phyloP scores from a whole-genome alignment of 2,329 filamentous ascomycete genomes.

The Cylindrodendrum hubeiense region DNA sequence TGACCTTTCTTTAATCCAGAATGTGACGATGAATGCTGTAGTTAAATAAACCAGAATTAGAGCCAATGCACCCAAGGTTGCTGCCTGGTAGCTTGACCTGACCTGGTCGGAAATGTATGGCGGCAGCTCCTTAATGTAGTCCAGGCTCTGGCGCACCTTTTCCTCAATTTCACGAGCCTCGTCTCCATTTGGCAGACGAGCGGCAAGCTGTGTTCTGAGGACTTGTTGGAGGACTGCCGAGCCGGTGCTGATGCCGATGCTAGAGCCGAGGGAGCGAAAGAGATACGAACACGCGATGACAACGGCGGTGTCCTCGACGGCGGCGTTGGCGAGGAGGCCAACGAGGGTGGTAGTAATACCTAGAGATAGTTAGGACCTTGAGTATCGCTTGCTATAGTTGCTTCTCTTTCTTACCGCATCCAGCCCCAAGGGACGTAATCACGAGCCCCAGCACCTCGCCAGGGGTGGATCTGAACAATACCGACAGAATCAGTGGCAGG shows the following conservation, averaged over 20 bases:
- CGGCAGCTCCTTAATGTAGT: conserved; percentile 75
- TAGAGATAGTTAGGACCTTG: conserved; percentile 38
- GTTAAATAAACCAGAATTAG: conserved; percentile 53
- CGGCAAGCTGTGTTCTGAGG: conserved; percentile 68
- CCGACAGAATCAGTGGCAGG: conserved; percentile 66
- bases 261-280: conserved; percentile 84
- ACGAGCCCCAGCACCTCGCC: conserved; percentile 70
- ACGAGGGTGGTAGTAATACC: conserved; percentile 80
- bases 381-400: background rate
- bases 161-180: conserved; percentile 76
- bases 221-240: conserved; percentile 79
- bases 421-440: conserved; percentile 57
- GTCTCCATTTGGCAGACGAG: conserved; percentile 65
- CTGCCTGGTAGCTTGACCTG: conserved; percentile 72
- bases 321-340: conserved; percentile 77
- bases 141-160: conserved; percentile 76
- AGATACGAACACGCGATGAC: conserved; percentile 85
- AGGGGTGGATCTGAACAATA: conserved; percentile 59
- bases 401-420: conserved; percentile 48
- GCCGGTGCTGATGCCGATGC: conserved; percentile 78
- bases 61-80: conserved; percentile 55
- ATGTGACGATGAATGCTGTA: conserved; percentile 54
- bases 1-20: conserved; percentile 70
- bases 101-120: conserved; percentile 71
- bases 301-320: conserved; percentile 76